phyloP scores from a whole-genome alignment of 2,329 filamentous ascomycete species.

The Paecilomyces formosus region DNA sequence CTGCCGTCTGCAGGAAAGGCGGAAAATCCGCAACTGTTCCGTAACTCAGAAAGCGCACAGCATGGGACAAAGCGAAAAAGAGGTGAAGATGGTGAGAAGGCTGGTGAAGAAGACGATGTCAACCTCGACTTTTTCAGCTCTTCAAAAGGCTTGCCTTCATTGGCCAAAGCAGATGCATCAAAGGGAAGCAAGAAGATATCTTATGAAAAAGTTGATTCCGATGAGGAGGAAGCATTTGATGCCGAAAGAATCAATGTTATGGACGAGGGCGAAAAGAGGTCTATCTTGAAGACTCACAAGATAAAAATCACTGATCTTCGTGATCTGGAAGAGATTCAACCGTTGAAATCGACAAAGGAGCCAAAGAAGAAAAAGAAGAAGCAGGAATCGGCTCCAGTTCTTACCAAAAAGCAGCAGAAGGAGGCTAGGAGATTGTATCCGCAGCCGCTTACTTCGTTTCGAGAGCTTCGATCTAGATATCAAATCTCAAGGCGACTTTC shows the following conservation, averaged over 20 bases:
- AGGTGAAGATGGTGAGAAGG: constrained; percentile 14
- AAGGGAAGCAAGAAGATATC: constrained; percentile 1
- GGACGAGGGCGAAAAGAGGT: constrained; percentile 64
- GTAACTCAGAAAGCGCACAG: constrained; percentile 17
- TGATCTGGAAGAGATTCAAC: constrained; percentile 32
- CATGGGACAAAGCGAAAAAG: constrained; percentile 32
- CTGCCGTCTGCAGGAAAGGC: constrained; percentile 36
- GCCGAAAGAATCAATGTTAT: constrained; percentile 29
- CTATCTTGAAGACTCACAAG: constrained; percentile 69
- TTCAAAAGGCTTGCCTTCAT: constrained; percentile 15
- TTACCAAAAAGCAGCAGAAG: constrained; percentile 43
- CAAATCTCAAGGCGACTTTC: constrained; percentile 65
- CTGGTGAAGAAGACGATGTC: constrained; percentile 14
- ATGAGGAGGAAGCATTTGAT: constrained; percentile 16
- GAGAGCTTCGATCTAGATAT: constrained; percentile 62
- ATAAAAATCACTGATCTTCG: constrained; percentile 76
- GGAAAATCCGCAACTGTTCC: constrained; percentile 30
- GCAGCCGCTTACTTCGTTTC: constrained; percentile 71
- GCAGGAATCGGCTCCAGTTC: constrained; percentile 37
- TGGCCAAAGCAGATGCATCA: constrained; percentile 8
- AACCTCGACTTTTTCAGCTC: constrained; percentile 32
- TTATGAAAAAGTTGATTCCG: constrained; percentile 7
- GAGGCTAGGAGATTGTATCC: constrained; percentile 59
- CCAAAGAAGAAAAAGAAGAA: constrained; percentile 50
- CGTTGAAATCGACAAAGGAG: constrained; percentile 21